Conservation (phyloP, 1,284 basidiomycete species). For the Meira nashicola region DNA sequence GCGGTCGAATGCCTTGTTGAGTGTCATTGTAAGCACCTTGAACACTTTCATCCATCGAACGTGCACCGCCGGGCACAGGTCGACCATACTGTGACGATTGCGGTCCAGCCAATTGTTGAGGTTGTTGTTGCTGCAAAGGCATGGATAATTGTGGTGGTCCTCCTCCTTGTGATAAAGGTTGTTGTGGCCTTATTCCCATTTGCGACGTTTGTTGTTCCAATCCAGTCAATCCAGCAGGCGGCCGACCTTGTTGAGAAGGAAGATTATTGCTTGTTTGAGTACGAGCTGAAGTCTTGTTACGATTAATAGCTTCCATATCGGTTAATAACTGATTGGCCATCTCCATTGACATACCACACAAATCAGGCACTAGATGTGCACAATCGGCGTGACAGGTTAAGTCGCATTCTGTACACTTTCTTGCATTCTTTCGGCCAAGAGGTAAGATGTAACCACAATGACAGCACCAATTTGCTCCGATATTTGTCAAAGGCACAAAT, state of each 20-base stretch:
- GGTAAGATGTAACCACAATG: constrained; percentile 94
- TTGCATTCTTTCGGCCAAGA: constrained; percentile 90
- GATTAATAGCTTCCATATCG: constrained; percentile 71
- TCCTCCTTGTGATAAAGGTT: constrained; percentile 5
- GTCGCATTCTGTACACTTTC: constrained; percentile 90
- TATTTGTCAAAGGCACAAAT: constrained; percentile 93
- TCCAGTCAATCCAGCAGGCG: constrained; percentile 19
- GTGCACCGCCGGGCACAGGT: constrained; percentile 2
- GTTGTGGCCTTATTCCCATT: constrained; percentile 18
- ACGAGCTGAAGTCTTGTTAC: constrained; percentile 32
- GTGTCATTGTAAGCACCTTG: too few relatives aligned
- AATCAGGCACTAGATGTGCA: constrained; percentile 95
- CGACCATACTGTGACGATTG: constrained; percentile 14
- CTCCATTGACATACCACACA: constrained; percentile 99
- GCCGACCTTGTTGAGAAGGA: constrained; percentile 11
- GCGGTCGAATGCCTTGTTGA: not conserved
- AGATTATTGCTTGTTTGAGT: constrained; percentile 13
- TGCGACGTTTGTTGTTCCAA: constrained; percentile 44
- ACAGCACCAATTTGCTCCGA: constrained; percentile 98
- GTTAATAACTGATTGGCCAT: constrained; percentile 89
- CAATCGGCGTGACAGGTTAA: constrained; percentile 97
- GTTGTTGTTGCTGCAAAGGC: constrained; percentile 20
- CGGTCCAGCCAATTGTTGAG: constrained; percentile 18
- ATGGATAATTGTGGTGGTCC: constrained; percentile 12
- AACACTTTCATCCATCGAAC: too few relatives aligned